Evolutionary conservation across 495 filamentous ascomycete genomes (phyloP), one percentile per base, ranked within the genome.

Genomic region (Tuber borchii): DNA sequence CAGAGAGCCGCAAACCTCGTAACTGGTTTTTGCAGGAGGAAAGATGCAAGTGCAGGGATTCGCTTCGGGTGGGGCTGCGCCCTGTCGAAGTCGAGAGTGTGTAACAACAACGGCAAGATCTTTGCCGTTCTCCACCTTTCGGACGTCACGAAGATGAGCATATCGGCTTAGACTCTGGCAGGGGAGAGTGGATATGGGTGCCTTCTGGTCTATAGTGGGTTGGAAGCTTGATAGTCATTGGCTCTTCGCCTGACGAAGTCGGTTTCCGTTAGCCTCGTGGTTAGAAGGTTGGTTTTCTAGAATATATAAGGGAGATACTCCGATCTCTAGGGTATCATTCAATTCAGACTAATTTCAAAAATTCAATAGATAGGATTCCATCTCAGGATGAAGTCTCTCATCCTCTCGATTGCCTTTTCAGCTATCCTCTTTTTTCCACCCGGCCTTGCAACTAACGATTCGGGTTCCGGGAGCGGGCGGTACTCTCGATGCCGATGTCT

Each of bases 401-500:
- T 31, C 56, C 17, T 65, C 26, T 65, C 56, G 2, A 65, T 65
- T 65, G 26, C 56, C 26, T 31, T 31, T 31, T 65, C 56, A 0
- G 14, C 56, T 3, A 65, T 65, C 56, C 56, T 65, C 56, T 34
- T 65, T 34, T 34, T 65, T 65, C 56, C 26, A 7, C 14, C 31
- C 17, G 56, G 56, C 26, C 56, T 34, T 10, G 7, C 56, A 0
- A 8, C 56, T 31, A 12, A 34, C 56, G 14, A 34, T 65, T 19
- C 56, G 26, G 26, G 7, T 2, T 31, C 26, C 26, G 56, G 40
- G 20, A 26, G 40, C 39, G 37, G 37, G 34, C 12, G 44, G 17
- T 48, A 31, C 39, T 51, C 40, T 5, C 75, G 45, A 69, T 79
- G 78, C 42, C 78, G 78, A 37, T 79, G 76, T 40, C 70, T 79